phyloP scores from a whole-genome alignment of 192 early-diverging fungal species.

The Coemansia sp. region DNA sequence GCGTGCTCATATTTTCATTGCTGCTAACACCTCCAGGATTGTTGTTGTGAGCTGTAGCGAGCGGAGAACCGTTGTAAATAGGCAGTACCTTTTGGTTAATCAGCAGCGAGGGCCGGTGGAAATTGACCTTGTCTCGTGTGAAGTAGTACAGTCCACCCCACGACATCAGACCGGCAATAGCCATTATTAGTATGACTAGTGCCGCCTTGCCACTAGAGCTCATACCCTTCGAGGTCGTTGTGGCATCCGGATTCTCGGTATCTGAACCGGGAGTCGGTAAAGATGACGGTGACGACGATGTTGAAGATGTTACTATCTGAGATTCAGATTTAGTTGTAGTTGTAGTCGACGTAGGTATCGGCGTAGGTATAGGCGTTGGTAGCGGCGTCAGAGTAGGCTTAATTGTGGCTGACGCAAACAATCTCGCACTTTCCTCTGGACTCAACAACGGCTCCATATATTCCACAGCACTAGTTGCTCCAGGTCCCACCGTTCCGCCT shows the following conservation, averaged over 20 bases:
- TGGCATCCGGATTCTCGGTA: background rate
- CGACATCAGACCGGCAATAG: constrained; percentile 26
- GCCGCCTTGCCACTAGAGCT: constrained; percentile 12
- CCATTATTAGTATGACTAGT: constrained; percentile 10
- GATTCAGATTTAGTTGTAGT: background rate
- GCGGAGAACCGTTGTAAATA: background rate
- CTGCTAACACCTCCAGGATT: background rate
- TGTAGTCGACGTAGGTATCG: background rate
- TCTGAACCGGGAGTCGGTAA: background rate
- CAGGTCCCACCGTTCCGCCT: constrained; percentile 12
- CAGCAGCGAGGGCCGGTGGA: background rate
- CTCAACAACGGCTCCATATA: constrained; percentile 13
- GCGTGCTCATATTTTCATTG: constrained; percentile 5
- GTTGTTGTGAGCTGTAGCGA: background rate
- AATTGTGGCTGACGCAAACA: background rate
- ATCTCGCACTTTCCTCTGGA: background rate
- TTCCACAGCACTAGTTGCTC: constrained; percentile 4
- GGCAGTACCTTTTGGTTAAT: background rate
- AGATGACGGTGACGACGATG: background rate
- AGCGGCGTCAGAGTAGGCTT: too few species aligned
- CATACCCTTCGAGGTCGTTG: background rate
- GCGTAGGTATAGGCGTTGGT: background rate
- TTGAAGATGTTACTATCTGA: background rate
- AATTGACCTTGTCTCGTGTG: constrained; percentile 8
- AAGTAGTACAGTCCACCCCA: constrained; percentile 30